Evolutionary conservation across 805 yeast genomes (phyloP).

Genomic region (Helenozyma rhizophorensis): DNA sequence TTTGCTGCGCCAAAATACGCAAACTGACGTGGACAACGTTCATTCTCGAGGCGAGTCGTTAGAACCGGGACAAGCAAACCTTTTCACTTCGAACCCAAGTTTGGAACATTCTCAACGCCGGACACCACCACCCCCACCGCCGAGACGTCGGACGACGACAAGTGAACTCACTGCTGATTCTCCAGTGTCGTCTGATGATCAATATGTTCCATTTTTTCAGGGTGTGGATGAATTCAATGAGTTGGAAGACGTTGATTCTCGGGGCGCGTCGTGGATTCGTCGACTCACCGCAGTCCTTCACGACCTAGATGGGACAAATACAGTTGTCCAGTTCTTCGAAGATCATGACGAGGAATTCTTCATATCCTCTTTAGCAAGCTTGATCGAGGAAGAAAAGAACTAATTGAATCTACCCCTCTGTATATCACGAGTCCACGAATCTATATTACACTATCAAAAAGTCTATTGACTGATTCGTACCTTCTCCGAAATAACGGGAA

Average conservation of each 20-base stretch:
- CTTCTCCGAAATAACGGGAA: no score
- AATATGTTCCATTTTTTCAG: conserved; percentile 9
- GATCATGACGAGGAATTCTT: conserved; percentile 35
- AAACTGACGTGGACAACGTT: no score
- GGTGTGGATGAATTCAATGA: conserved; percentile 24
- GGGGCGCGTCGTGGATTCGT: conserved; percentile 37
- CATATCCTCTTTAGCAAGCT: conserved; percentile 9
- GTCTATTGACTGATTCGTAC: no score
- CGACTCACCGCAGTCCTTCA: conserved; percentile 28
- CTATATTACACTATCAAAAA: conserved; percentile 6
- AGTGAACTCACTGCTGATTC: no score
- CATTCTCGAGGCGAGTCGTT: no score
- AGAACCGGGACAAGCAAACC: no score
- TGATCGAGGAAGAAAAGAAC: not conserved
- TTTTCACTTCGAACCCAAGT: no score
- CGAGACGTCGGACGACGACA: no score
- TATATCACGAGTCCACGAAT: no score
- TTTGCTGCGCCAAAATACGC: no score
- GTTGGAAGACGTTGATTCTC: conserved; percentile 32
- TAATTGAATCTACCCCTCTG: no score
- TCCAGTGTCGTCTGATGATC: no score
- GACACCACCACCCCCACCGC: conserved; percentile 14
- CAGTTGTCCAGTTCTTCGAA: conserved; percentile 28
- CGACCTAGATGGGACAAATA: conserved; percentile 23
- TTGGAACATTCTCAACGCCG: conserved; percentile 2